Percentiles rank a stretch among this genome's conserved stretches.
These are phyloP conservation scores for Isabelozyma gotoi DNA, from an alignment of 805 yeast species.

Conservation along the genomic window DNA sequence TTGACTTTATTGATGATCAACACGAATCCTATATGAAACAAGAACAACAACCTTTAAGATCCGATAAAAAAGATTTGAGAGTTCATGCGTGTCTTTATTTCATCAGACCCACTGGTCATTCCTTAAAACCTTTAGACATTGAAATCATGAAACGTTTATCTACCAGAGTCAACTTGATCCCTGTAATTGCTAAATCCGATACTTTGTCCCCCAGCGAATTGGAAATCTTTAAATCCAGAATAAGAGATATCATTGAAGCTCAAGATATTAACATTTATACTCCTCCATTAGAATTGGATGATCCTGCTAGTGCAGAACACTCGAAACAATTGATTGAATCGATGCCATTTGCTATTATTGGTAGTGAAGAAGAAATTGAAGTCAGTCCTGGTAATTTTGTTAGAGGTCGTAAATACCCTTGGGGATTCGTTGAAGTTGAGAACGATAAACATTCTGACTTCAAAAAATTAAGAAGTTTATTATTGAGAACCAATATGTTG, in stretches of 20 bases:
- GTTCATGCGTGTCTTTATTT: constrained; percentile 91
- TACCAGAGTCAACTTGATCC: constrained; percentile 81
- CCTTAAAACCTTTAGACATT: constrained; percentile 83
- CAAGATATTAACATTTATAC: constrained; percentile 83
- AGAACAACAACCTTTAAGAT: constrained; percentile 86
- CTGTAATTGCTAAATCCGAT: constrained; percentile 87
- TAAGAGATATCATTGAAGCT: constrained; percentile 79
- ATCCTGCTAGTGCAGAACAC: constrained; percentile 75
- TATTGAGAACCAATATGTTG: constrained; percentile 80
- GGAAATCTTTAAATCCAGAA: constrained; percentile 66
- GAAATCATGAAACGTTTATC: constrained; percentile 83
- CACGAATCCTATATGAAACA: constrained; percentile 86
- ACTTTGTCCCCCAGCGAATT: constrained; percentile 73
- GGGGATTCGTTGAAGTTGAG: constrained; percentile 89
- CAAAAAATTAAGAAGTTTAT: constrained; percentile 72
- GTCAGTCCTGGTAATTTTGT: constrained; percentile 61
- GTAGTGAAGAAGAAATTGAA: constrained; percentile 71
- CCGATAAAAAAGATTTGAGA: constrained; percentile 68
- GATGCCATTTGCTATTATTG: constrained; percentile 86
- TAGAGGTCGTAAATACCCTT: constrained; percentile 82
- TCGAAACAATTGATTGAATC: constrained; percentile 76
- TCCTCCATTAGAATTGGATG: constrained; percentile 77
- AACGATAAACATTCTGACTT: constrained; percentile 85
- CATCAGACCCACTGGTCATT: constrained; percentile 88
- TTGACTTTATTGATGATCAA: constrained; percentile 89